phyloP scores from a whole-genome alignment of 1,139 yeast species.

The Pichia inconspicua region DNA sequence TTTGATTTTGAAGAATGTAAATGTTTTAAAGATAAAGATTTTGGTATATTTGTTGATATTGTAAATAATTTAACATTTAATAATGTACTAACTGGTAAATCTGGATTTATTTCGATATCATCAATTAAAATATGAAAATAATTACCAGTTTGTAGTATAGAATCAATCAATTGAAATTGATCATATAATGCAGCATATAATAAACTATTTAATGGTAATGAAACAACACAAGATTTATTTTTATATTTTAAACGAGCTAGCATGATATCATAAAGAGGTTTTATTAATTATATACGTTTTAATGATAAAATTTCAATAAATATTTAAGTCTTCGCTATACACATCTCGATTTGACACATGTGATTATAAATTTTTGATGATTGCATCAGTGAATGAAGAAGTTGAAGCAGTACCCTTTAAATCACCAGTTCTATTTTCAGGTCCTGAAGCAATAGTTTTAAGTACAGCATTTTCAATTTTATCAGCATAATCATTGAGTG shows the following conservation, averaged over 20 bases:
- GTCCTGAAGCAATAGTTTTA: conserved; percentile 89
- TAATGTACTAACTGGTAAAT: not conserved
- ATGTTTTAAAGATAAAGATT: not conserved
- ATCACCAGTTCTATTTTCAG: conserved; percentile 91
- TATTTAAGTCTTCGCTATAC: not conserved
- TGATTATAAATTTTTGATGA: conserved; percentile 47
- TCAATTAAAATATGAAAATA: not conserved
- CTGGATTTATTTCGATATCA: not conserved
- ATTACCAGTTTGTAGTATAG: not conserved
- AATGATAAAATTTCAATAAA: not conserved
- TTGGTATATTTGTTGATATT: not conserved
- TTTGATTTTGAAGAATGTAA: not conserved
- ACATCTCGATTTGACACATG: not conserved
- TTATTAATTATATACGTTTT: not conserved
- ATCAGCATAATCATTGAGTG: conserved; percentile 70
- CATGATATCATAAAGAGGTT: not conserved
- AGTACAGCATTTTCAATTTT: conserved; percentile 83
- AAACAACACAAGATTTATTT: not conserved
- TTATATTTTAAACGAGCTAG: not conserved
- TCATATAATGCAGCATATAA: not conserved
- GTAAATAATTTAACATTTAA: not conserved
- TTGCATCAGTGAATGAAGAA: conserved; percentile 76
- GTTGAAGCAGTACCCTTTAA: conserved; percentile 91
- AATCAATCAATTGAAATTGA: not conserved
- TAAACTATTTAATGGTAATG: not conserved